Evolutionary conservation across 2,329 filamentous ascomycete species (phyloP).

Genomic region (Ophiostoma novo-ulmi): DNA sequence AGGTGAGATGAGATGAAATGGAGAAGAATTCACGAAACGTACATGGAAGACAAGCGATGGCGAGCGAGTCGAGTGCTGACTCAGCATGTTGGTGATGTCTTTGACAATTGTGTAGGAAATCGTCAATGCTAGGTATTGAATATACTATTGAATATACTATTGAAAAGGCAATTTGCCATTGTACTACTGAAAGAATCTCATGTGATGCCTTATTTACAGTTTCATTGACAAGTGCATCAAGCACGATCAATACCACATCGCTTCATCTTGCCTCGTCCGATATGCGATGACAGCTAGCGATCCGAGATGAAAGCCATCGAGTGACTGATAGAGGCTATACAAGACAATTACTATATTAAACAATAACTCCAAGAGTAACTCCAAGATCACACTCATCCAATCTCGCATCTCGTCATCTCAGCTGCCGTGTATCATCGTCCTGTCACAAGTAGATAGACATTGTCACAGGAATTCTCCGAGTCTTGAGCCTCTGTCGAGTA

Average conservation of each 20-base stretch:
- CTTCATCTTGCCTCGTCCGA: constrained; percentile 1
- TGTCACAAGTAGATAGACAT: background rate
- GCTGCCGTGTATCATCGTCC: background rate
- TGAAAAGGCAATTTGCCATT: no score
- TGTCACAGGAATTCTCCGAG: background rate
- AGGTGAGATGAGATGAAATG: background rate
- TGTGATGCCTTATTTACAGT: background rate
- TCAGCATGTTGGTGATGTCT: background rate
- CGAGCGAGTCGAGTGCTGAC: background rate
- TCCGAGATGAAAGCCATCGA: background rate
- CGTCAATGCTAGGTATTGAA: no score
- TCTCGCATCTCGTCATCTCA: background rate
- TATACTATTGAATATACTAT: no score
- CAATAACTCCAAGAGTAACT: no score
- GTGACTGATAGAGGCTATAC: no score
- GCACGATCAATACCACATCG: background rate
- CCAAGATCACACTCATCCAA: no score
- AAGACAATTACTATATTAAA: no score
- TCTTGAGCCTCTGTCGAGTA: background rate
- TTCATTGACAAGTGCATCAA: background rate
- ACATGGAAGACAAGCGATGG: no score
- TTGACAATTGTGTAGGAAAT: no score
- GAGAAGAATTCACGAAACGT: background rate
- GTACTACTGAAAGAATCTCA: background rate
- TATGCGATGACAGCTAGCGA: background rate